A percentile compares a stretch with the other conserved stretches of the same genome.
Evolutionary conservation across 2,329 filamentous ascomycete genomes (phyloP).

Genomic region (Neopestalotiopsis sp.): DNA sequence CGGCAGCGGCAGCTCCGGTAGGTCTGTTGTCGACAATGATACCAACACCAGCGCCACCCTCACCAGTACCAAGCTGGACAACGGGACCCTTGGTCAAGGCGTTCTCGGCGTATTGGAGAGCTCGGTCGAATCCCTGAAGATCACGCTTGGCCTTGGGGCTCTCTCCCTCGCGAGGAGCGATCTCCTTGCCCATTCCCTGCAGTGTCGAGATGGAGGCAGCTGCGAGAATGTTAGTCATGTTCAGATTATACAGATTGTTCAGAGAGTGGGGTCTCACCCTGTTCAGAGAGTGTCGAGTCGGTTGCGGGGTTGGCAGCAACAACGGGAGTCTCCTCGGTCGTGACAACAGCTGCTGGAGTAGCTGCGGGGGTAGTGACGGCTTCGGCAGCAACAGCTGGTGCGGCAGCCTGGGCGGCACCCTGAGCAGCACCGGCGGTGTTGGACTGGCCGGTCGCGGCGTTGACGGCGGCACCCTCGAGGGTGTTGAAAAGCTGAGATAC

Average conservation of each 20-base stretch:
- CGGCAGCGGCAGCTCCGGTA: constrained; percentile 27
- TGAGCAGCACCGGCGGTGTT: constrained; percentile 26
- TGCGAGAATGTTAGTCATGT: constrained; percentile 20
- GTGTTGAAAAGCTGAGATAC: constrained; percentile 50
- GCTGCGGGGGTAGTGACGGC: constrained; percentile 21
- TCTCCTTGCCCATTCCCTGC: constrained; percentile 55
- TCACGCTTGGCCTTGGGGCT: constrained; percentile 40
- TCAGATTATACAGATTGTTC: background rate
- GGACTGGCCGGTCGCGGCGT: constrained; percentile 14
- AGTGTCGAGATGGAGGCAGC: constrained; percentile 48
- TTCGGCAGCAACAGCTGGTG: constrained; percentile 24
- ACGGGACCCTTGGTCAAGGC: constrained; percentile 44
- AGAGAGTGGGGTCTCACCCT: constrained; percentile 33
- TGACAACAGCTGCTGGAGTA: constrained; percentile 31
- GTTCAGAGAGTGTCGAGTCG: constrained; percentile 40
- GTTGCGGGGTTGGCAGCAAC: constrained; percentile 23
- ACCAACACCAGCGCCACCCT: constrained; percentile 44
- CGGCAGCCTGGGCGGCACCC: constrained; percentile 27
- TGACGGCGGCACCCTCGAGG: constrained; percentile 43
- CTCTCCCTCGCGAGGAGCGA: constrained; percentile 44
- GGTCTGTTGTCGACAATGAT: constrained; percentile 42
- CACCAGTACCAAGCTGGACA: constrained; percentile 45
- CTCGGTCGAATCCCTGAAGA: constrained; percentile 45
- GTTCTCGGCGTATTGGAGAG: constrained; percentile 43
- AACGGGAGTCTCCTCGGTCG: constrained; percentile 27